Evolutionary conservation across 2,329 filamentous ascomycete genomes (phyloP), one percentile per base, ranked within the genome.

Genomic region (Hymenoscyphus albidus): DNA sequence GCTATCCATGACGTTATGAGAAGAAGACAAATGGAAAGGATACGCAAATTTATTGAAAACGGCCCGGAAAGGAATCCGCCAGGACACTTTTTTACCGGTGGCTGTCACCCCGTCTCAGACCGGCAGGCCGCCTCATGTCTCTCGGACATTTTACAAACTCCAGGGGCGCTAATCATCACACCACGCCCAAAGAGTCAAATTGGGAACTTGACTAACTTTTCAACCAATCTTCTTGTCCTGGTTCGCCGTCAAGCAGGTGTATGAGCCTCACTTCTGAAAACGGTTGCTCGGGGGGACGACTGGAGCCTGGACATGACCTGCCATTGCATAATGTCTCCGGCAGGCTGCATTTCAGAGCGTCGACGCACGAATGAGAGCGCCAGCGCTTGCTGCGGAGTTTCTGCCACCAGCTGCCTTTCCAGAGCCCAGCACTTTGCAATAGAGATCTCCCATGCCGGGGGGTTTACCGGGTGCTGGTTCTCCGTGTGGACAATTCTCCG

Each of bases 71-170:
- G 44, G 12, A 51, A 51, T 51, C 44, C 44, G 44, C 42, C 16
- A 44, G 38, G 58, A 42, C 39, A 59, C 57, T 59, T 59, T 42
- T 22, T 18, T 27, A 58, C 38, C 39, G 2, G 27, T 42, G 18
- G 44, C 44, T 22, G 18, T 16, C 22, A 7, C n/a, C 44, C 44
- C 44, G 44, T 42, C 58, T 44, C n/a, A 59, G 38, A 9, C 18
- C 59, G 31, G 44, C 40, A 51, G 59, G 16, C 51, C 18, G 60
- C 54, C 38, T 57, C 48, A 44, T 57, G 51, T 62, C 32, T 58
- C 60, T 62, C 60, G 60, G 60, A 62, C 60, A 62, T 40, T 62
- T 62, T 57, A 59, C 44, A 31, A 59, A 42, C n/a, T 22, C 58
- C 42, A 59, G 40, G 18, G 16, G 22, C 39, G 39, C 18, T 59